Base-by-base conservation (phyloP, 352 stramenopile species). In the Globisporangium acanthophoron region DNA sequence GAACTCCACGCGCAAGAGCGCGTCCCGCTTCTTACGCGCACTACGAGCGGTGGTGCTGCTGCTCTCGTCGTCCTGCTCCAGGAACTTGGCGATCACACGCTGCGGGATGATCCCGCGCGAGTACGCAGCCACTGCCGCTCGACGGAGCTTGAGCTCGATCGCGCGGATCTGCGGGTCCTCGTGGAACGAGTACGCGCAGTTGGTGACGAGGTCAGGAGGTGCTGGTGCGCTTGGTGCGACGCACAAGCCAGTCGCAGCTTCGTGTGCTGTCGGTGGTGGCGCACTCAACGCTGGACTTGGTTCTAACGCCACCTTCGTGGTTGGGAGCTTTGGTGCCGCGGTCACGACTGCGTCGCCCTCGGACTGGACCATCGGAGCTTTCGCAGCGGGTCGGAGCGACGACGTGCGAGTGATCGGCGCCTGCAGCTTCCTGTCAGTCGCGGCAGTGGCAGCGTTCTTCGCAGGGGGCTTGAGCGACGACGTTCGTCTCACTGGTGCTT, bases 1-100 rank as follows among this genome's bases (percentile, higher is more conserved):
- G 69, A 97, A 97, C 58, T 97, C 89, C 18, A 93, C 84, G 9
- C 91, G 81, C 0, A 90, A 60, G 18, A 97, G 53, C 47, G 88
- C 71, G 18, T 68, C 59, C 40, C 77, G 61, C 39, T 56, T 50
- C 20, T 54, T 69, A 8, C 55, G 20, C 16, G 27, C 9, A 3
- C 20, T 40, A 24, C 20, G 41, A 52, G 39, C 37, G 15, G 41
- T 50, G 29, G 56, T 31, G 31, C 39, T 37, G 54, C 12, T 16
- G 46, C 53, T 57, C 24, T 55, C 55, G 54, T 70, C 66, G 13
- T 72, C 50, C 1, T 64, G 69, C 21, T 96, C 81, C 27, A 94
- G 68, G 45, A 88, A 87, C 50, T 85, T 82, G 13, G 79, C 73
- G 3, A 97, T 60, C 15, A 90, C 54, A 16, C 83, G 69, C 4